phyloP scores from a whole-genome alignment of 73 alveolate genomes.

The Paramecium caudatum region DNA sequence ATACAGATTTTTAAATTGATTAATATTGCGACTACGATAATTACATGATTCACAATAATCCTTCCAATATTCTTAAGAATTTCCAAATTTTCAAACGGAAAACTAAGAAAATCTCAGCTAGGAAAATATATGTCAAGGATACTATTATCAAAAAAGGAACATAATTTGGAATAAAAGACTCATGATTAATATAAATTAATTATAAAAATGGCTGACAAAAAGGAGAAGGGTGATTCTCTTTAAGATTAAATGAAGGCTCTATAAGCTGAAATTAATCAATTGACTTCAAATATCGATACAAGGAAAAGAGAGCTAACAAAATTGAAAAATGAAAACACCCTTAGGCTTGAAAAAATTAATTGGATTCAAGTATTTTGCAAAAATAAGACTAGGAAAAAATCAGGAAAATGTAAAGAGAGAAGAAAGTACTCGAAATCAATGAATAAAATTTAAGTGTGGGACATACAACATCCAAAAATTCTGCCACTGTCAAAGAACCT shows the following conservation, averaged over 20 bases:
- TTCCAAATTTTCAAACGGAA: background rate
- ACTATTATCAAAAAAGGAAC: background rate
- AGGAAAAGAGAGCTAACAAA: background rate
- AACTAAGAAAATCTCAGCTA: background rate
- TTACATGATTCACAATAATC: slow-evolving; percentile 21
- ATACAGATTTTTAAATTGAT: background rate
- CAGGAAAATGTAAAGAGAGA: slow-evolving; percentile 49
- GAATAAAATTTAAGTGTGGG: slow-evolving; percentile 43
- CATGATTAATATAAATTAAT: background rate
- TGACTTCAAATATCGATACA: background rate
- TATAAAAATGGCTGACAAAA: background rate
- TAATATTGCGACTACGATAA: background rate
- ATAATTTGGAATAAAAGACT: too few species aligned
- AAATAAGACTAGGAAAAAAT: slow-evolving; percentile 9
- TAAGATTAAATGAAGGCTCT: background rate
- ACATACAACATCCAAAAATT: background rate
- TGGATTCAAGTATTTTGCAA: background rate
- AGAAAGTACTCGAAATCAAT: background rate
- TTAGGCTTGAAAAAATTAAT: slow-evolving; percentile 37
- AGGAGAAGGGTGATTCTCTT: slow-evolving; percentile 20
- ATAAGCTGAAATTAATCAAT: background rate
- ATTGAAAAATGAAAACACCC: slow-evolving; percentile 37
- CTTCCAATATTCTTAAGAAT: background rate
- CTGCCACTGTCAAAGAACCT: background rate
- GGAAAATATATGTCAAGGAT: background rate